These are phyloP conservation scores for Aureobasidium melanogenum DNA, from an alignment of 2,329 filamentous ascomycete genomes.

Conservation along the genomic window DNA sequence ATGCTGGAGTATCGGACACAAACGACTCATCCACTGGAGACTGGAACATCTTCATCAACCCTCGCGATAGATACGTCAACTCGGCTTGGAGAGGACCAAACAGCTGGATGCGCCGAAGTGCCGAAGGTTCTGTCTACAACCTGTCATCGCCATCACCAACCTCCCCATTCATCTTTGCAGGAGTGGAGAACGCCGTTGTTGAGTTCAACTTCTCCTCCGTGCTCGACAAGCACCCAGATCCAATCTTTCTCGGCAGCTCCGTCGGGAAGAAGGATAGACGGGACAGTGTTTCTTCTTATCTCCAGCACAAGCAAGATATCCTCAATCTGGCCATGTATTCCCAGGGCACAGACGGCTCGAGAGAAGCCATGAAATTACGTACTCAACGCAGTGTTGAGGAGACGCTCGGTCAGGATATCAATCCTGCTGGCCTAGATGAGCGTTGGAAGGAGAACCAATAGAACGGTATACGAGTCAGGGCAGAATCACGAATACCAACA, in stretches of 20 bases:
- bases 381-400: slow-evolving; percentile 30
- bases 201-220: slow-evolving; percentile 36
- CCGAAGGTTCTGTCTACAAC: slow-evolving; percentile 38
- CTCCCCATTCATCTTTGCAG: slow-evolving; percentile 39
- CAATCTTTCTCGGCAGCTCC: slow-evolving; percentile 15
- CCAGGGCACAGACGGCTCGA: slow-evolving; percentile 25
- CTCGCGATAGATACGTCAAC: slow-evolving; percentile 19
- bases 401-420: slow-evolving; percentile 14
- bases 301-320: slow-evolving; percentile 27
- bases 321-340: slow-evolving; percentile 39
- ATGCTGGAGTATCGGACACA: slow-evolving; percentile 18
- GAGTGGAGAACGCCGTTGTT: slow-evolving; percentile 37
- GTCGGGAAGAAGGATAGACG: neutral
- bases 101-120: slow-evolving; percentile 19
- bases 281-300: neutral
- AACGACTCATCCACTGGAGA: slow-evolving; percentile 12
- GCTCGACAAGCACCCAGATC: slow-evolving; percentile 35
- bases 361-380: slow-evolving; percentile 31
- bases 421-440: slow-evolving; percentile 26
- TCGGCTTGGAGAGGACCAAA: slow-evolving; percentile 19
- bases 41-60: slow-evolving; percentile 41
- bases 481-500: neutral
- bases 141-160: slow-evolving; percentile 37
- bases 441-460: slow-evolving; percentile 25
- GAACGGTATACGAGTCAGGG: neutral